These are phyloP conservation scores for Elaeis guineensis DNA, from an alignment of 176 grass and related monocot species.

Conservation along the genomic window DNA sequence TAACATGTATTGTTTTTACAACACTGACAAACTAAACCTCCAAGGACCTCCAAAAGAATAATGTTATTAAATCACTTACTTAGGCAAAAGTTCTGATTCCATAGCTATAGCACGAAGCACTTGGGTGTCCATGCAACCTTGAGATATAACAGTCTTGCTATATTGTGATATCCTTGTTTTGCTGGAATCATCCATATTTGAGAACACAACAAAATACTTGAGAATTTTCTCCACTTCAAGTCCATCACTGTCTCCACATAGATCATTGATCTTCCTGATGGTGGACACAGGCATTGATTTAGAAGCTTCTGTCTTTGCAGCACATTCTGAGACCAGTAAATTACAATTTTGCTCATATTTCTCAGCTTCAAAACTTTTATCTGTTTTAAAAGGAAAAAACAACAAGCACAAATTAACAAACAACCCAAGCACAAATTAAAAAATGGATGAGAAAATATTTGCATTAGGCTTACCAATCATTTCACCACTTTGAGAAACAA, in stretches of 20 bases:
- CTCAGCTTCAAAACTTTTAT: not conserved
- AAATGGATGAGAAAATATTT: too few relatives aligned
- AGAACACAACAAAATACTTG: constrained; percentile 36
- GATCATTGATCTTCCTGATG: constrained; percentile 7
- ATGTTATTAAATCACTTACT: constrained; percentile 44
- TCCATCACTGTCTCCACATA: constrained; percentile 1
- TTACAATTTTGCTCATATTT: not conserved
- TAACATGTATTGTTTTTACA: too few relatives aligned
- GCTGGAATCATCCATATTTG: constrained; percentile 34
- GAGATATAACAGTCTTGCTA: constrained; percentile 28
- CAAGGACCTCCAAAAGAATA: not conserved
- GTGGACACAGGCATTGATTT: not conserved
- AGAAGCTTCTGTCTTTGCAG: not conserved
- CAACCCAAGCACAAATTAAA: too few relatives aligned
- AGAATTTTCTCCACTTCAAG: constrained; percentile 12
- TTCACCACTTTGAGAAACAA: too few relatives aligned
- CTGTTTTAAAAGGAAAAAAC: not conserved
- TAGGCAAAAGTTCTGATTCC: constrained; percentile 42
- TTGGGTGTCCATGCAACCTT: constrained; percentile 27
- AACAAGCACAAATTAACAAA: too few relatives aligned
- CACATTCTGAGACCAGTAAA: not conserved
- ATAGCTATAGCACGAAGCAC: constrained; percentile 44
- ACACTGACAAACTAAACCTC: too few relatives aligned
- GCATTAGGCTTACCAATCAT: too few relatives aligned
- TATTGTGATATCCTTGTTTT: constrained; percentile 38